phyloP scores from a whole-genome alignment of 192 early-diverging fungal species.

The Chytriomyces hyalinus region DNA sequence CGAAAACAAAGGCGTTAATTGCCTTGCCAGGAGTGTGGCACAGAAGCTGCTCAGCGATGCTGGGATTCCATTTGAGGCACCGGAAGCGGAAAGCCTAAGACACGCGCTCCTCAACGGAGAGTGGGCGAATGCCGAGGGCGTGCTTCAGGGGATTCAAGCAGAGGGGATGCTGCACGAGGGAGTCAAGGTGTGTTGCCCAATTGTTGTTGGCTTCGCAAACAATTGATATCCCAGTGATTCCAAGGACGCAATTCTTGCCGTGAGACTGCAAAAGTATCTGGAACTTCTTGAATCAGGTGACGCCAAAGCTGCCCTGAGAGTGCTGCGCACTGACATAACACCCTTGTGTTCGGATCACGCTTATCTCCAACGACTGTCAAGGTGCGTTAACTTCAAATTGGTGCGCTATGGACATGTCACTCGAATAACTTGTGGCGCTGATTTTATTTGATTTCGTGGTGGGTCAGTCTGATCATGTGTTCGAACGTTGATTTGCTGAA shows the following conservation, averaged over 20 bases:
- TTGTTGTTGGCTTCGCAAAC: conserved; percentile 24
- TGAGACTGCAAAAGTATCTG: conserved; percentile 79
- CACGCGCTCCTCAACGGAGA: not conserved
- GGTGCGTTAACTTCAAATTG: conserved; percentile 44
- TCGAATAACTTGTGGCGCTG: not conserved
- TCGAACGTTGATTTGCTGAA: conserved; percentile 69
- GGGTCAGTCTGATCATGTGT: conserved; percentile 73
- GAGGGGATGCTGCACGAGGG: too few relatives aligned
- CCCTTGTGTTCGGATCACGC: conserved; percentile 71
- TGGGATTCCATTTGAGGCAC: conserved; percentile 10
- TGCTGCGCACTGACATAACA: conserved; percentile 82
- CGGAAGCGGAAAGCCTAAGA: not conserved
- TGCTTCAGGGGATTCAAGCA: too few relatives aligned
- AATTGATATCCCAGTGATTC: conserved; percentile 7
- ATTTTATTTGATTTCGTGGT: not conserved
- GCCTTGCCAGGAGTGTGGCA: not conserved
- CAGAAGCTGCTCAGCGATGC: conserved; percentile 40
- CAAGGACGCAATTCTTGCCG: not conserved
- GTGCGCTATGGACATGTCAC: not conserved
- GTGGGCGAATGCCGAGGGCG: not conserved
- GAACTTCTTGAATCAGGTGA: conserved; percentile 78
- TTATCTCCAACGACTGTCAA: conserved; percentile 76
- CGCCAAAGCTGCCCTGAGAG: conserved; percentile 73
- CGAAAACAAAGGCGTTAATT: not conserved
- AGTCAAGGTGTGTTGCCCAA: not conserved